Conservation (phyloP, 805 yeast species). For the Teunomyces tritomae region DNA sequence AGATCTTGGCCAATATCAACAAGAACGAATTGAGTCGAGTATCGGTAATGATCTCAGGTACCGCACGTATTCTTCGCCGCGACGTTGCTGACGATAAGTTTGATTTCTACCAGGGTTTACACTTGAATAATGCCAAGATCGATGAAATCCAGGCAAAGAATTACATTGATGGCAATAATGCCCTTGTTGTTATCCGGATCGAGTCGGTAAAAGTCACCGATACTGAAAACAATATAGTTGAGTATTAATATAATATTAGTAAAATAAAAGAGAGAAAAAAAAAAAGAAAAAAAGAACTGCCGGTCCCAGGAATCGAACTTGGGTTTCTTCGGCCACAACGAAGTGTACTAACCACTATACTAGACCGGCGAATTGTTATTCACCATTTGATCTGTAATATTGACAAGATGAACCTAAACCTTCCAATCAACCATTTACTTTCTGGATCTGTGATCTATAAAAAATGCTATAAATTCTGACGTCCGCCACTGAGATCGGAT, state of each 20-base stretch:
- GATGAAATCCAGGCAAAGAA: slow-evolving; percentile 62
- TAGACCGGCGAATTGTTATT: slow-evolving; percentile 35
- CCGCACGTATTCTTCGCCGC: slow-evolving; percentile 50
- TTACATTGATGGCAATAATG: slow-evolving; percentile 52
- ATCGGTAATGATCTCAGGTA: slow-evolving; percentile 79
- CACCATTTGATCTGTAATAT: not conserved
- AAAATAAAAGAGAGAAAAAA: slow-evolving; percentile 2
- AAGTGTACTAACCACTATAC: slow-evolving; percentile 50
- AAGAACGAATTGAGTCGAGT: slow-evolving; percentile 76
- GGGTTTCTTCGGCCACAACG: slow-evolving; percentile 52
- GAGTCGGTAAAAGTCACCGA: slow-evolving; percentile 78
- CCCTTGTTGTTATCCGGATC: slow-evolving; percentile 63
- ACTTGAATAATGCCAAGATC: slow-evolving; percentile 61
- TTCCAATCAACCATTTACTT: too few relatives aligned
- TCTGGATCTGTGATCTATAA: too few relatives aligned
- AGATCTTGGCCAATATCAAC: slow-evolving; percentile 71
- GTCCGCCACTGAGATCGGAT: slow-evolving; percentile 21
- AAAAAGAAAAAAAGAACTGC: slow-evolving; percentile 27
- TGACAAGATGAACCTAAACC: not conserved
- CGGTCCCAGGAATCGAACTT: slow-evolving; percentile 53
- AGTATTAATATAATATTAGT: slow-evolving; percentile 18
- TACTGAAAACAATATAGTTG: slow-evolving; percentile 56
- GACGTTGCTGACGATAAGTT: slow-evolving; percentile 43
- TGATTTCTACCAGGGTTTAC: slow-evolving; percentile 58
- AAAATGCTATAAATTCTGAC: slow-evolving; percentile 6